A percentile compares a stretch with the other conserved stretches of the same genome.
These are phyloP conservation scores for Penicillium corylophilum DNA, from an alignment of 2,329 filamentous ascomycete genomes.

Conservation along the genomic window DNA sequence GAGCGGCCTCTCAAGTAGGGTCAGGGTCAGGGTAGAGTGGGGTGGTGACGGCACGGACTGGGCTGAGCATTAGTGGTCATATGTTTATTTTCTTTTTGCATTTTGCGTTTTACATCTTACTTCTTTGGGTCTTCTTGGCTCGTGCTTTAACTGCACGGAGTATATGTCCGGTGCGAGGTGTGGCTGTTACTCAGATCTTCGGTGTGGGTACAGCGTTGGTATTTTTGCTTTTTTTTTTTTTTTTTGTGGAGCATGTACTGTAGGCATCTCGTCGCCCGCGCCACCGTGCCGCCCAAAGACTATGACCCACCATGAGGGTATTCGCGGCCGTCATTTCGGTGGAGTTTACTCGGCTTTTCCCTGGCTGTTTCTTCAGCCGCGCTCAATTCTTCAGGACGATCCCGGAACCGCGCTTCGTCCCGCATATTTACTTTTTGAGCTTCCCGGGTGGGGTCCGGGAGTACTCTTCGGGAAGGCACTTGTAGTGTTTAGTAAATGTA, in stretches of 20 bases:
- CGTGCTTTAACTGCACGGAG: neutral
- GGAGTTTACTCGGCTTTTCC: constrained; percentile 12
- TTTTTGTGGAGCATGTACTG: neutral
- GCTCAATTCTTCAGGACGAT: neutral
- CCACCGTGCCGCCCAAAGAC: constrained; percentile 10
- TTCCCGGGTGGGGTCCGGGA: no score
- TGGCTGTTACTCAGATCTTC: neutral
- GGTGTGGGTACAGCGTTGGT: no score
- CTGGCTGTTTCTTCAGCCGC: constrained; percentile 7
- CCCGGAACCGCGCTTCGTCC: constrained; percentile 2
- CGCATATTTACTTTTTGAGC: neutral
- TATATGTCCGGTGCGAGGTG: neutral
- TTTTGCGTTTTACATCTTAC: neutral
- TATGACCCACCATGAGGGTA: constrained; percentile 15
- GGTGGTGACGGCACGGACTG: neutral
- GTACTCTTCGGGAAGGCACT: no score
- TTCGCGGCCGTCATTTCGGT: constrained; percentile 13
- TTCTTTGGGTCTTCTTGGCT: neutral
- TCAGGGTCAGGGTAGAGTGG: neutral
- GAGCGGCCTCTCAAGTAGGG: neutral
- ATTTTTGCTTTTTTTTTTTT: no score
- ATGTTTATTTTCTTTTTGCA: neutral
- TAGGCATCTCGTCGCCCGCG: constrained; percentile 23
- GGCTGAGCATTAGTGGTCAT: neutral
- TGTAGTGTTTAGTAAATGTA: no score